A percentile compares a stretch with the other conserved stretches of the same genome.
These are phyloP conservation scores for Exophiala bonariae DNA, from an alignment of 2,329 filamentous ascomycete species.

Conservation along the genomic window DNA sequence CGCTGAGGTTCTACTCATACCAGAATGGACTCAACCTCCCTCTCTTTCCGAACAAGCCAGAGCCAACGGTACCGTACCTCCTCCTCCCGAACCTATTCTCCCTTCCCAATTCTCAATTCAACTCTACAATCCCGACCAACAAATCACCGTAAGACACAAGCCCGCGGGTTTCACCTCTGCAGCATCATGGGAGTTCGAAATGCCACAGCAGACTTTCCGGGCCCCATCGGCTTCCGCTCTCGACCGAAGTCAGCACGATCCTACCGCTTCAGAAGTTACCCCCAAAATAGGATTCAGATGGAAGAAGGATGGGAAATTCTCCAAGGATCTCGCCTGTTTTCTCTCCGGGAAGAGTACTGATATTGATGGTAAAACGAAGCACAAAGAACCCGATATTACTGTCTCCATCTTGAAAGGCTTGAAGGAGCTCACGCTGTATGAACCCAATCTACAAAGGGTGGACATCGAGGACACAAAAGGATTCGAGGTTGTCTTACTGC, in stretches of 20 bases:
- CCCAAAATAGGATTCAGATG: conserved; percentile 84
- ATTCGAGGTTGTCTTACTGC: conserved; percentile 75
- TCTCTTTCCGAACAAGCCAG: conserved; percentile 80
- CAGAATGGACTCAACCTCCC: conserved; percentile 81
- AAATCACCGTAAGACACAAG: conserved; percentile 66
- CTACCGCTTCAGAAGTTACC: conserved; percentile 53
- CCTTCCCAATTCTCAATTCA: conserved; percentile 80
- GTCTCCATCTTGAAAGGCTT: conserved; percentile 80
- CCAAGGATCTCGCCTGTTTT: conserved; percentile 85
- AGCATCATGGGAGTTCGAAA: conserved; percentile 86
- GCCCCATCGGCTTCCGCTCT: conserved; percentile 75
- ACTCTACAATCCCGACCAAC: conserved; percentile 91
- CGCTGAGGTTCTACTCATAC: conserved; percentile 79
- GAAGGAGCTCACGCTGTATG: conserved; percentile 83
- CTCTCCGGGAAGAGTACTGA: conserved; percentile 74
- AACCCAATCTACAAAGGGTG: conserved; percentile 85
- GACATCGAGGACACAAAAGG: conserved; percentile 95
- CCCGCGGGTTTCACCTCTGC: conserved; percentile 77
- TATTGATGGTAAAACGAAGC: conserved; percentile 65
- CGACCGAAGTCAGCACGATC: conserved; percentile 69
- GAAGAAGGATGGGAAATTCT: conserved; percentile 83
- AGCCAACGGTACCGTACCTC: conserved; percentile 63
- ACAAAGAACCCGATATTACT: conserved; percentile 91
- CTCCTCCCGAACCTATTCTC: conserved; percentile 68
- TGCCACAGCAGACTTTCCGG: conserved; percentile 82